A percentile compares a stretch with the other conserved stretches of the same genome.
phyloP scores from a whole-genome alignment of 1,139 yeast species.

The Yamadazyma membranifaciens region DNA sequence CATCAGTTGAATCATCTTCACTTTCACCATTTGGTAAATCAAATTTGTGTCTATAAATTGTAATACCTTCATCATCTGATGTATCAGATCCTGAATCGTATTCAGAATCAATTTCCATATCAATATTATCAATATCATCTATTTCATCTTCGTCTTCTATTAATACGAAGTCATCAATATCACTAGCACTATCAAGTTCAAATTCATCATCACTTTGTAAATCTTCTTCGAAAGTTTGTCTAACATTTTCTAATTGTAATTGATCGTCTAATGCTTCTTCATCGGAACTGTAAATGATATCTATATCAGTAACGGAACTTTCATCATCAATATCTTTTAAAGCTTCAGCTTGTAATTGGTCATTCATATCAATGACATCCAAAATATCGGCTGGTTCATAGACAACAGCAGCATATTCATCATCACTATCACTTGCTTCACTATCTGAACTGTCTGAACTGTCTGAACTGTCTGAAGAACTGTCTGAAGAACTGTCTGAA shows the following conservation, averaged over 20 bases:
- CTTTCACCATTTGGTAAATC: conserved; percentile 37
- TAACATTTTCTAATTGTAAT: conserved; percentile 37
- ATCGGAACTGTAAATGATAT: conserved; percentile 32
- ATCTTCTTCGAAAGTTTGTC: conserved; percentile 39
- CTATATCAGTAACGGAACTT: conserved; percentile 25
- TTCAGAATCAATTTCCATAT: conserved; percentile 24
- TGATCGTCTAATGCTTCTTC: conserved; percentile 33
- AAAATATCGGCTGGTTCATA: conserved; percentile 32
- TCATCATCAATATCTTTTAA: conserved; percentile 16
- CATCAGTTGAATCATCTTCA: conserved; percentile 40
- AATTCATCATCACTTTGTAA: conserved; percentile 35
- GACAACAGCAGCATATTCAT: conserved; percentile 19
- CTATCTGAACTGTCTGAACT: conserved; percentile 1
- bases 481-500: conserved; percentile 1
- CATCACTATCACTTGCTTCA: conserved; percentile 14
- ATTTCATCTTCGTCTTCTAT: conserved; percentile 24
- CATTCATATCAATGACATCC: conserved; percentile 35
- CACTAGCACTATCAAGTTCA: conserved; percentile 23
- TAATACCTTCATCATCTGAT: conserved; percentile 41
- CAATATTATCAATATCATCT: conserved; percentile 15
- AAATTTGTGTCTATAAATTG: conserved; percentile 42
- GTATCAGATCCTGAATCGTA: conserved; percentile 18
- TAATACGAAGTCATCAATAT: conserved; percentile 31
- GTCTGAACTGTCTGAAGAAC: conserved; percentile 2
- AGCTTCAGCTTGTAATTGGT: conserved; percentile 36